Conservation (phyloP, 1,284 basidiomycete genomes). For the Fomitiporia mediterranea region DNA sequence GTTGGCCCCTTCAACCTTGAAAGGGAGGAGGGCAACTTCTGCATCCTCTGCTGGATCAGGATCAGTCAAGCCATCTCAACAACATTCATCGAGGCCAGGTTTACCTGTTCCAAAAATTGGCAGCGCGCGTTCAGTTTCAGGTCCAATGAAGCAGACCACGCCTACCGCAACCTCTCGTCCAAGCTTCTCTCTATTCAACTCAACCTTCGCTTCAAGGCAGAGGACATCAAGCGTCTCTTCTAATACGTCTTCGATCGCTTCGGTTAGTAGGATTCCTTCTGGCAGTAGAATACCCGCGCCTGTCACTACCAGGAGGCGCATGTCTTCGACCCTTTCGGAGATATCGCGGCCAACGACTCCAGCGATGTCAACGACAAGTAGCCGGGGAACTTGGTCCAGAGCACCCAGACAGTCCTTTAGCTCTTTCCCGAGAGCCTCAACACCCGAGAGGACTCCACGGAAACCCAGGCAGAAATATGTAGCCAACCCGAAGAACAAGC, state of each 20-base stretch:
- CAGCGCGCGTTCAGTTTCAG: conserved; percentile 53
- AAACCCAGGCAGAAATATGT: conserved; percentile 60
- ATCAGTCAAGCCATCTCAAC: conserved; percentile 3
- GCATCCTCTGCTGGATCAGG: conserved; percentile 13
- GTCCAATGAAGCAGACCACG: conserved; percentile 33
- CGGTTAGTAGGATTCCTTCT: conserved; percentile 30
- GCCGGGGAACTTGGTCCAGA: conserved; percentile 59
- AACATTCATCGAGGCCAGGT: conserved; percentile 28
- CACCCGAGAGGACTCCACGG: conserved; percentile 39
- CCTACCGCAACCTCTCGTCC: conserved; percentile 23
- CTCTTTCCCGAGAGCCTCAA: conserved; percentile 36
- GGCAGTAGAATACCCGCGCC: too few relatives aligned
- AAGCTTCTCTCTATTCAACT: conserved; percentile 37
- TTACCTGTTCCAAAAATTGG: conserved; percentile 47
- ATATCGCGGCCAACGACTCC: conserved; percentile 20
- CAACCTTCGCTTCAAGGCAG: conserved; percentile 79
- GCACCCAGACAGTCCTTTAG: conserved; percentile 59
- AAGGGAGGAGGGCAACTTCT: conserved; percentile 22
- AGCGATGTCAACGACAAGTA: conserved; percentile 36
- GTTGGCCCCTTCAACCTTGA: conserved; percentile 5
- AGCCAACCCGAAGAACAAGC: conserved; percentile 80
- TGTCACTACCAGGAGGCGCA: conserved; percentile 37
- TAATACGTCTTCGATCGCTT: conserved; percentile 26
- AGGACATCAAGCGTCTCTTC: conserved; percentile 62
- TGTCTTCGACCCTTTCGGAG: conserved; percentile 59